Evolutionary conservation across 768 basidiomycete species (phyloP), one percentile per base, ranked within the genome.

Genomic region (Naganishia antarctica): DNA sequence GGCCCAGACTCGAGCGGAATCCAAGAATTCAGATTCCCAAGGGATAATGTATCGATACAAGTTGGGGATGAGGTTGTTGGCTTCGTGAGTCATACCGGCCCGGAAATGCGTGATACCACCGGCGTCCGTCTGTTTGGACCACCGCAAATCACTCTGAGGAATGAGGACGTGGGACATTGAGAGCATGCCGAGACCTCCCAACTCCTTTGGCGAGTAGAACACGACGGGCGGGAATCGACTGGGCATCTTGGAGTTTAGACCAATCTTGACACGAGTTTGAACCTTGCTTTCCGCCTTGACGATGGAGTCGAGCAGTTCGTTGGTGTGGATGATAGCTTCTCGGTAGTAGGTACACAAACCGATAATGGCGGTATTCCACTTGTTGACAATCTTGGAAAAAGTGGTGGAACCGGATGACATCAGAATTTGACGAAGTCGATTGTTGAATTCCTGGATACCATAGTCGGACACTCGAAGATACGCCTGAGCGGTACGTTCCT

Each of bases 261-360:
- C 96, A 67, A 99, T 97, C 83, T 98, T 98, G 73, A 99, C 94
- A 80, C 96, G 90, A 3, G 93, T 97, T 79, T 99, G 96, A 49
- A 98, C 94, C 82, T 98, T 98, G 84, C 97, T 97, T 81, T 99
- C 94, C 1, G 93, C 91, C 79, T 99, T 99, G 73, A 99, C 96
- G 43, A 98, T 82, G 0, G 91, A 84, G 75, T 98, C 96, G 51
- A 99, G 84, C 21, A 99, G 82, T 78, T 98, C 94, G 71, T 92
- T 91, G 45, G 94, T 97, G 78, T 96, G 91, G 60, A 97, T 91
- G 70, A 97, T 92, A 29, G 93, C 93, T 74, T 97, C 93, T 66
- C 93, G 89, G 77, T 94, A 94, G 79, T 97, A 97, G 0, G 94
- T 97, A 90, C 96, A 93, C 40, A 97, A 81, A 66, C 91, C 91